These are phyloP conservation scores for Volutella citrinella DNA, from an alignment of 2,329 filamentous ascomycete genomes.

Conservation along the genomic window DNA sequence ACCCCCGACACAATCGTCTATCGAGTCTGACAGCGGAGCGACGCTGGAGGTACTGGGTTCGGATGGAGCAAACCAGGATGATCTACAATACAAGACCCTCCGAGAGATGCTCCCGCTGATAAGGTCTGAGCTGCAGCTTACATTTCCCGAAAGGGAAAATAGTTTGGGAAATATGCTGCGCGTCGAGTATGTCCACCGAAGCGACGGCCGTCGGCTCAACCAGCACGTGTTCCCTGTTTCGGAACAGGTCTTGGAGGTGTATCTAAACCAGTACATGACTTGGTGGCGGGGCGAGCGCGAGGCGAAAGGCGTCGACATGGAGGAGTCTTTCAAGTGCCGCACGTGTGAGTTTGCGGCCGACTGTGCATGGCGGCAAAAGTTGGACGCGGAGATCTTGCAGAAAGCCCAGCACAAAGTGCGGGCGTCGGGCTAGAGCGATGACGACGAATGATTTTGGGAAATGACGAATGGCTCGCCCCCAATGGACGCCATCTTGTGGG, in stretches of 20 bases:
- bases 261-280: slow-evolving; percentile 67
- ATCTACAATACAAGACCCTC: slow-evolving; percentile 47
- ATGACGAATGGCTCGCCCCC: too few species aligned
- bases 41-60: background rate
- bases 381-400: slow-evolving; percentile 55
- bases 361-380: slow-evolving; percentile 74
- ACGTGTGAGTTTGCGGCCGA: slow-evolving; percentile 77
- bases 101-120: slow-evolving; percentile 46
- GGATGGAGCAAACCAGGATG: slow-evolving; percentile 23
- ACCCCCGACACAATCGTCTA: too few species aligned
- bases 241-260: slow-evolving; percentile 57
- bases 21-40: background rate
- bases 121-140: slow-evolving; percentile 42
- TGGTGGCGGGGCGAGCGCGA: slow-evolving; percentile 83
- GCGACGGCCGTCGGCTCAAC: slow-evolving; percentile 52
- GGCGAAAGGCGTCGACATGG: slow-evolving; percentile 72
- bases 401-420: slow-evolving; percentile 23
- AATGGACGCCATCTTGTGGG: too few species aligned
- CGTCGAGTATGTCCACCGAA: slow-evolving; percentile 52
- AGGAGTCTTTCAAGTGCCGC: slow-evolving; percentile 86
- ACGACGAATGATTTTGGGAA: slow-evolving; percentile 5
- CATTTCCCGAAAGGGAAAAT: slow-evolving; percentile 49
- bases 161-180: slow-evolving; percentile 50
- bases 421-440: too few species aligned
- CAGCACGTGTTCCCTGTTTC: slow-evolving; percentile 66